These are phyloP conservation scores for Phytophthora kernoviae DNA, from an alignment of 352 stramenopile species.

Conservation along the genomic window DNA sequence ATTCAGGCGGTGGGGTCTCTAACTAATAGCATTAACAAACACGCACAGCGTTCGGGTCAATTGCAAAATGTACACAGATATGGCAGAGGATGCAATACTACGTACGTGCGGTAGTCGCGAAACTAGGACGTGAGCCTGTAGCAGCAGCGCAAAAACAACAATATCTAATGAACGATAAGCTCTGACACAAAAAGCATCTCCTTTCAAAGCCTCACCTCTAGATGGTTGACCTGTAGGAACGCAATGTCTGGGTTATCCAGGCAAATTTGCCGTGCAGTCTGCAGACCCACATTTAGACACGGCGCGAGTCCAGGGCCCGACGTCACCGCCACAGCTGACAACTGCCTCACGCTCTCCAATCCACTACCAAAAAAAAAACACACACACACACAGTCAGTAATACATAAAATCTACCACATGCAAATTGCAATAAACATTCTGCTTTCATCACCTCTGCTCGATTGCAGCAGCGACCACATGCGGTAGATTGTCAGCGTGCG, in stretches of 20 bases:
- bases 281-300: slow-evolving; percentile 95
- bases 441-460: slow-evolving; percentile 86
- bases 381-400: slow-evolving; percentile 1
- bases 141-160: neutral
- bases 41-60: slow-evolving; percentile 2
- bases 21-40: slow-evolving; percentile 26
- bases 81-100: neutral
- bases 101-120: slow-evolving; percentile 84
- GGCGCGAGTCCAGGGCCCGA: slow-evolving; percentile 96
- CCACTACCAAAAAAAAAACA: slow-evolving; percentile 40
- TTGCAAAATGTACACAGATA: neutral
- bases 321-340: slow-evolving; percentile 97
- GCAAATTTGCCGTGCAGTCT: slow-evolving; percentile 83
- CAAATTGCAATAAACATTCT: no score
- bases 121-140: slow-evolving; percentile 94
- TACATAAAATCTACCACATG: neutral
- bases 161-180: neutral
- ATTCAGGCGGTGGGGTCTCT: slow-evolving; percentile 62
- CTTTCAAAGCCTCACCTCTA: slow-evolving; percentile 74
- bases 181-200: neutral
- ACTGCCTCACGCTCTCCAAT: slow-evolving; percentile 69
- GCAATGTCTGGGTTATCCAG: slow-evolving; percentile 83
- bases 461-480: slow-evolving; percentile 93
- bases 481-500: slow-evolving; percentile 96
- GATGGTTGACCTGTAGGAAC: slow-evolving; percentile 97